These are phyloP conservation scores for Corchorus olitorius DNA, from an alignment of 345 rosid genomes.

Conservation along the genomic window DNA sequence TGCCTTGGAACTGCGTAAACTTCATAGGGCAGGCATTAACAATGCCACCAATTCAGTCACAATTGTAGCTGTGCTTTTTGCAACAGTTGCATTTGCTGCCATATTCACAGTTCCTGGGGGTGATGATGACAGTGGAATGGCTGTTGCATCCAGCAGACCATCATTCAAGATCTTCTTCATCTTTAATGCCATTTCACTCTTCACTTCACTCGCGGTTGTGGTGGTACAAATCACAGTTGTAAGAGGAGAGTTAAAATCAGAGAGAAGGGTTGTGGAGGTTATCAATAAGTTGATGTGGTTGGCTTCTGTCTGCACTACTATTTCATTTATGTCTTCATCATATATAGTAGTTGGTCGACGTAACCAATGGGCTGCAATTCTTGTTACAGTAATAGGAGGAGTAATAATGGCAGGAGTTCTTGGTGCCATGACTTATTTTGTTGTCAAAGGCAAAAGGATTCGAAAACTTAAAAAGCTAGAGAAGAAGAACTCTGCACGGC, in stretches of 20 bases:
- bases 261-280: slow-evolving; percentile 75
- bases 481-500: slow-evolving; percentile 45
- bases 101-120: slow-evolving; percentile 89
- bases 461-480: slow-evolving; percentile 59
- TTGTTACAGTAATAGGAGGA: slow-evolving; percentile 73
- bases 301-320: slow-evolving; percentile 85
- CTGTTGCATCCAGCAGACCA: slow-evolving; percentile 45
- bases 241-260: slow-evolving; percentile 79
- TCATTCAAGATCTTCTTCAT: slow-evolving; percentile 77
- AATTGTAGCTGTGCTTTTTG: slow-evolving; percentile 88
- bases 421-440: slow-evolving; percentile 78
- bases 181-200: slow-evolving; percentile 71
- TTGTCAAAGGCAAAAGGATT: slow-evolving; percentile 59
- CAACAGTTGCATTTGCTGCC: slow-evolving; percentile 93
- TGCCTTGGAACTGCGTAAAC: slow-evolving; percentile 73
- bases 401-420: slow-evolving; percentile 70
- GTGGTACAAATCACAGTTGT: slow-evolving; percentile 90
- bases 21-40: slow-evolving; percentile 81
- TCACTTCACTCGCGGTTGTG: slow-evolving; percentile 89
- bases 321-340: slow-evolving; percentile 75
- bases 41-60: slow-evolving; percentile 89
- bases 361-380: slow-evolving; percentile 72
- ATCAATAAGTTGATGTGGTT: slow-evolving; percentile 97
- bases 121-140: slow-evolving; percentile 54
- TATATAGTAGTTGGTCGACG: slow-evolving; percentile 83